Base-by-base conservation (phyloP, 768 basidiomycete genomes). In the Kwoniella sp. region DNA sequence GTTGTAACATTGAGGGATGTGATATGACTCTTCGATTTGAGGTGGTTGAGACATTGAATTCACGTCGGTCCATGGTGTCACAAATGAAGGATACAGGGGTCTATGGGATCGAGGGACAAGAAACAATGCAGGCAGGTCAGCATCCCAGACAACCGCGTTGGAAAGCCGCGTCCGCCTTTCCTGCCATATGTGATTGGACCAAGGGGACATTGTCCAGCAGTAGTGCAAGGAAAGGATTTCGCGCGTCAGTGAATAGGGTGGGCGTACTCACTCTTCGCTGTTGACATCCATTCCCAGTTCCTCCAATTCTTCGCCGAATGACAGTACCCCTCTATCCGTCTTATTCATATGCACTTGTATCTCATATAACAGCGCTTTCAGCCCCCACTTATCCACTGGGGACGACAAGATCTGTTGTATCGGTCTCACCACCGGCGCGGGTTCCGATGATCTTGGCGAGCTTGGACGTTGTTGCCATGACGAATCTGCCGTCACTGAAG, bases 11-110 rank as follows among this genome's bases (percentile, higher is more conserved):
- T 86, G 83, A 44, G 94, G 94, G 52, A 94, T 85, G 72, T 90
- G 88, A 79, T 88, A 96, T 77, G 93, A 90, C 13, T 95, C 93
- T 80, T 98, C 93, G 64, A 95, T 88, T 37, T 64, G 57, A 22
- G 60, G 54, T 30, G 70, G 72, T 46, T 71, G 71, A 0, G 65
- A 27, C 52, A 79, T 68, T 68, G 89, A 68, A 29, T 79, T 88
- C 68, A 92, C 88, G 80, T 95, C 93, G 67, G 91, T 87, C 93
- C 93, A 98, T 26, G 94, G 94, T 61, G 95, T 94, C 74, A 95
- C 91, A 82, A 98, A 94, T 26, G 90, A 90, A 64, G 91, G 88
- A 82, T 91, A 93, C 64, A 94, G 83, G 74, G 89, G 89, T 77
- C 91, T 90, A 80, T 21, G 37, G 36, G 25, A 48, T 57, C 24